Evolutionary conservation across 805 yeast species (phyloP), one percentile per base, ranked within the genome.

Genomic region (Barnettozyma sp.): DNA sequence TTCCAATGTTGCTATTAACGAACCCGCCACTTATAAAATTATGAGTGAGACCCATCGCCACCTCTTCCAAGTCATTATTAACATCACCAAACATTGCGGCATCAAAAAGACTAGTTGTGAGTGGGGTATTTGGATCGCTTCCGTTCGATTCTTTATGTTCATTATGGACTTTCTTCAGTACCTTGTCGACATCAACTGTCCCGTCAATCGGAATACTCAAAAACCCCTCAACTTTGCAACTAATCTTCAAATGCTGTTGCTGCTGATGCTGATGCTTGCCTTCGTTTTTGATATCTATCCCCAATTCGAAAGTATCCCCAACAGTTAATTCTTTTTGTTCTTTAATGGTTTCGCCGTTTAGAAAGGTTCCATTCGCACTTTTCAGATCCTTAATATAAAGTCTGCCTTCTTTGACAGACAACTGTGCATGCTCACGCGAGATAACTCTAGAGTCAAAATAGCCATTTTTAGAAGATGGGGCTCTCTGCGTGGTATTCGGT

Each of bases 391-490:
- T 76, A 18, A 92, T 70, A 68, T 70, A 85, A 15, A 94, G 68
- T 40, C 70, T 71, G 5, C 88, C 87, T 13, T 74, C 66, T 46
- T 84, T 92, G 24, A 87, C 74, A 64, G 74, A 84, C 43, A 92
- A 62, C 50, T 84, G 90, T 0, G 99, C 99, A 60, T 92, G 99
- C 52, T 84, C 92, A 45, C 99, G 67, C 14, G 94, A 80, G 30
- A 92, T 70, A 9, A 94, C 97, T 20, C 97, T 67, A 9, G 96
- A 85, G 60, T 92, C 97, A 54, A 92, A 92, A 56, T 73, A 88
- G 1, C 97, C 98, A 55, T 94, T 94, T 24, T 82, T 79, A 2
- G 83, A 61, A 20, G 66, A 61, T 0, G 81, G 80, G 25, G 64
- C 60, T 7, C 71, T 61, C 25, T 66, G 65, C 3, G 83, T 49